A percentile compares a stretch with the other conserved stretches of the same genome.
These are phyloP conservation scores for Boletus sensibilis DNA, from an alignment of 768 basidiomycete genomes.

Conservation along the genomic window DNA sequence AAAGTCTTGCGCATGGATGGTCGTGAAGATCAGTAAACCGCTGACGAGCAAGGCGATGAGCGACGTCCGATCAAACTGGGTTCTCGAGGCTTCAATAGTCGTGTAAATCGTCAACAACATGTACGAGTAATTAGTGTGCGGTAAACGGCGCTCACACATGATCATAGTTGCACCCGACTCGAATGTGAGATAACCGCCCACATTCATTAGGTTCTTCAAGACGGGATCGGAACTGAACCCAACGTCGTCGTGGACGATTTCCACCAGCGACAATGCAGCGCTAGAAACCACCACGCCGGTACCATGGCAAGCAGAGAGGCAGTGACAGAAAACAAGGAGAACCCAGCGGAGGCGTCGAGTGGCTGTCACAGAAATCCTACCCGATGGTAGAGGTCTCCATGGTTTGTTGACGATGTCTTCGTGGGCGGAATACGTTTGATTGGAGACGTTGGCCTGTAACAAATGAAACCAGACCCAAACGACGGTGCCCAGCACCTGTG, in stretches of 20 bases:
- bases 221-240: constrained; percentile 27
- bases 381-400: constrained; percentile 39
- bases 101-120: not conserved
- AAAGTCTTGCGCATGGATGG: constrained; percentile 40
- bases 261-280: constrained; percentile 21
- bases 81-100: not conserved
- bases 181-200: constrained; percentile 33
- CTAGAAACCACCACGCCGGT: constrained; percentile 20
- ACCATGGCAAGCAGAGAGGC: constrained; percentile 23
- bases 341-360: constrained; percentile 34
- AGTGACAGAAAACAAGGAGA: constrained; percentile 29
- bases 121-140: too few relatives aligned
- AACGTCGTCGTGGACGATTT: constrained; percentile 33
- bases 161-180: constrained; percentile 36
- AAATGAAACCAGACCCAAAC: constrained; percentile 35
- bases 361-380: constrained; percentile 25
- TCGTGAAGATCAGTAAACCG: constrained; percentile 32
- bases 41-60: constrained; percentile 26
- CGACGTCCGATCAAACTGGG: constrained; percentile 12
- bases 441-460: constrained; percentile 35
- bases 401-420: constrained; percentile 38
- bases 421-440: constrained; percentile 26
- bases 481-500: constrained; percentile 1
- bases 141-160: constrained; percentile 15
- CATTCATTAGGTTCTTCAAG: constrained; percentile 33